Conservation (phyloP, 129 eudicot genomes). For the Helichrysum umbraculigerum region DNA sequence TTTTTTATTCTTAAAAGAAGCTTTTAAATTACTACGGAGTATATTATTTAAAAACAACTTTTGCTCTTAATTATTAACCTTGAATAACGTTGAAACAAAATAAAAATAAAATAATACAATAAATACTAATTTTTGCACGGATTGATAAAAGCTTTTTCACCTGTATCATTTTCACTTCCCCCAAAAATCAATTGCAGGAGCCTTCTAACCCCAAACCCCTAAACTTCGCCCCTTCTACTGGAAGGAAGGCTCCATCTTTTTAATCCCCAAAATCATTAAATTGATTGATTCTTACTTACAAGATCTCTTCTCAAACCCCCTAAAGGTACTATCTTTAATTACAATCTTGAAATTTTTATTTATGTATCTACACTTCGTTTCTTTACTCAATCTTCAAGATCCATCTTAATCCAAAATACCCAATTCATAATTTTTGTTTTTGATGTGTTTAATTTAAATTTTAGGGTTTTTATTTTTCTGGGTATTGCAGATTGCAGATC, state of each 20-base stretch:
- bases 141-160: no score
- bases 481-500: conserved; percentile 25
- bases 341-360: conserved; percentile 13
- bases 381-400: conserved; percentile 8
- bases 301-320: conserved; percentile 25
- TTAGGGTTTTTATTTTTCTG: conserved; percentile 18
- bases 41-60: no score
- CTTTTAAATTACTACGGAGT: no score
- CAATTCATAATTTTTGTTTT: not conserved
- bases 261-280: conserved; percentile 5
- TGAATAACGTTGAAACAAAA: no score
- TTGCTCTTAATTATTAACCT: no score
- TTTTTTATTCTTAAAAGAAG: no score
- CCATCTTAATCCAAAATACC: not conserved
- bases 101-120: no score
- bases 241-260: conserved; percentile 18
- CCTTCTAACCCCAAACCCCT: conserved; percentile 20
- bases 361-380: not conserved
- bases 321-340: conserved; percentile 20
- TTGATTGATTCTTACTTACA: conserved; percentile 19
- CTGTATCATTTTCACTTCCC: not conserved
- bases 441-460: not conserved
- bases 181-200: conserved; percentile 6
- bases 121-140: no score
- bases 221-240: not conserved